A percentile compares a stretch with the other conserved stretches of the same genome.
Conservation (phyloP, 345 rosid genomes). For the Microcos paniculata region DNA sequence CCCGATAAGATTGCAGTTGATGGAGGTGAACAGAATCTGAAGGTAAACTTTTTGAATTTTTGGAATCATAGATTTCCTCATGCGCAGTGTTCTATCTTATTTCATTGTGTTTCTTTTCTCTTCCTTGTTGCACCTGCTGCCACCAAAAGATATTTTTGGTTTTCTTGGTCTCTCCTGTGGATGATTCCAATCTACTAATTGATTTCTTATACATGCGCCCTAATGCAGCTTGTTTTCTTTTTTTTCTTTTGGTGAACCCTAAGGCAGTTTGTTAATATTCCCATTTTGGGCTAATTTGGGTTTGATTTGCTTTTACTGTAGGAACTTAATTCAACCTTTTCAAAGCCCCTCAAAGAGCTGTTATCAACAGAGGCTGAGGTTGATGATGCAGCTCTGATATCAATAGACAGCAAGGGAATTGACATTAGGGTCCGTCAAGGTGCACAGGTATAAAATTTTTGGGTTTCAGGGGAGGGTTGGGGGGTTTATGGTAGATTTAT, state of each 20-base stretch:
- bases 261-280: neutral
- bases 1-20: conserved; percentile 96
- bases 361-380: conserved; percentile 66
- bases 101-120: neutral
- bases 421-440: conserved; percentile 95
- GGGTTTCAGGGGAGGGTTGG: neutral
- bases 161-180: neutral
- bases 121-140: neutral
- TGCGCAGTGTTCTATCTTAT: neutral
- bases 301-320: conserved; percentile 20
- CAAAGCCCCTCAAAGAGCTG: conserved; percentile 74
- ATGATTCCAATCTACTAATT: neutral
- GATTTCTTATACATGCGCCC: neutral
- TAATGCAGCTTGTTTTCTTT: neutral
- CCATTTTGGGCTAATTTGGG: neutral
- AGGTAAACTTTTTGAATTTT: conserved; percentile 41
- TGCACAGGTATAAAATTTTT: conserved; percentile 61
- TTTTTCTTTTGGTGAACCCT: no score
- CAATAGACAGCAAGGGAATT: conserved; percentile 92
- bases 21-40: conserved; percentile 90
- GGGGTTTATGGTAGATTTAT: neutral
- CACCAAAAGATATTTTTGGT: neutral
- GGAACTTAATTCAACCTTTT: conserved; percentile 86
- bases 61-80: neutral
- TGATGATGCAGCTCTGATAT: conserved; percentile 94